Evolutionary conservation across 345 rosid species (phyloP), one percentile per base, ranked within the genome.

Genomic region (Arabis alpina): DNA sequence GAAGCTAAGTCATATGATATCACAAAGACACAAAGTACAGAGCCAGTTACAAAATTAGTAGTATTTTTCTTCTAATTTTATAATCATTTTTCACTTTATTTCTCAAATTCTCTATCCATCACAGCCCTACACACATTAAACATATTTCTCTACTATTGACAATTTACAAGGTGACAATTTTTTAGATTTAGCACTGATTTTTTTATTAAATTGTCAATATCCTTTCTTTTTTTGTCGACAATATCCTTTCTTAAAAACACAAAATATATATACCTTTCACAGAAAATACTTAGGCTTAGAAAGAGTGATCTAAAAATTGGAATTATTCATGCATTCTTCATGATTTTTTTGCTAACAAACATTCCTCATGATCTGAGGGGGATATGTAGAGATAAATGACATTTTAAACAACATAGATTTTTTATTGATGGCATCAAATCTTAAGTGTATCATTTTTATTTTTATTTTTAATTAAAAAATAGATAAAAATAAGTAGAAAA

Each of bases 351-450:
- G 23, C 23, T 19, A 19, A 19, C 23, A 19, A 19, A 19, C 23
- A 19, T 19, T 34, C 44, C 27, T 54, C 50, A 24, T 50, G 36
- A 11, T 70, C 13, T 70, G 10, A 45, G 57, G 27, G 3, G 32
- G 39, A 39, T 24, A 64, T 32, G 32, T 14, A 44, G 23, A 53
- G 8, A 56, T 53, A 32, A 43, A 61, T 52, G 54, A 10, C 10
- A 13, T 27, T 27, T 39, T 37, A 15, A 59, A 51, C 14, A 30
- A 49, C 42, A 15, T 7, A 0, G 54, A 49, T 65, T 30, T 19
- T 50, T 73, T 41, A 14, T 39, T 48, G 2, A 30, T 44, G 28
- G 39, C 59, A 64, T 19, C 64, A 64, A 72, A 65, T 58, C 66
- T 19, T 40, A 66, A 30, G 10, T 15, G 10, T 12, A 23, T 64